Conservation (phyloP, 768 basidiomycete genomes). For the Steccherinum ochraceum region DNA sequence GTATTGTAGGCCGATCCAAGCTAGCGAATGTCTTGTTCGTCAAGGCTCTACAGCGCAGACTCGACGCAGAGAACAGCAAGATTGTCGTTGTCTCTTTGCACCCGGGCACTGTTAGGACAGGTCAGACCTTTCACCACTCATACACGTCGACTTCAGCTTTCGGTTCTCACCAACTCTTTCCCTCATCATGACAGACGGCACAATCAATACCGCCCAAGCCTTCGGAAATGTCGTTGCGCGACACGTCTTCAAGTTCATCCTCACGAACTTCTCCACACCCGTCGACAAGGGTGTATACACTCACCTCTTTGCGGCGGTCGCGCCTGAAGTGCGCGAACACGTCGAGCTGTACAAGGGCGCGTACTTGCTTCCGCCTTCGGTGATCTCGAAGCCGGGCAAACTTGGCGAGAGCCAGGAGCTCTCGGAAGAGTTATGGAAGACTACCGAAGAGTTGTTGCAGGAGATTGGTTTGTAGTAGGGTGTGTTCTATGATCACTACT, state of each 20-base stretch:
- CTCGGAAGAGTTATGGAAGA: constrained; percentile 35
- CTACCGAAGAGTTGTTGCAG: constrained; percentile 27
- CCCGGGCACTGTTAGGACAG: constrained; percentile 36
- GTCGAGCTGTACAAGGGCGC: constrained; percentile 29
- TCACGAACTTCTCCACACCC: constrained; percentile 21
- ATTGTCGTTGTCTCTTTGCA: constrained; percentile 37
- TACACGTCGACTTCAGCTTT: background rate
- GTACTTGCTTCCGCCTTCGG: constrained; percentile 28
- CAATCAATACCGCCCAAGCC: constrained; percentile 3
- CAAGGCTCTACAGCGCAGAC: constrained; percentile 40
- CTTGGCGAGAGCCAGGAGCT: constrained; percentile 21
- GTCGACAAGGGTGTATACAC: constrained; percentile 30
- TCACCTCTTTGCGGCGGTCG: constrained; percentile 34
- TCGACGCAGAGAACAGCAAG: constrained; percentile 30
- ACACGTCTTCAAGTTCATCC: constrained; percentile 9
- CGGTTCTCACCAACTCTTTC: background rate
- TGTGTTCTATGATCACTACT: too few species aligned
- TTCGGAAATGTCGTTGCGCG: constrained; percentile 2
- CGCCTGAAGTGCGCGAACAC: constrained; percentile 26
- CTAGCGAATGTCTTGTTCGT: constrained; percentile 45
- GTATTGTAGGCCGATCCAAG: constrained; percentile 40
- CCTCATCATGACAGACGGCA: constrained; percentile 11
- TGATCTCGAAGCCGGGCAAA: constrained; percentile 15
- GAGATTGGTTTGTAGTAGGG: constrained; percentile 19
- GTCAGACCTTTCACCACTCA: constrained; percentile 12